A percentile compares a stretch with the other conserved stretches of the same genome.
Evolutionary conservation across 2,329 filamentous ascomycete genomes (phyloP).

Genomic region (Fusarium heterosporum): DNA sequence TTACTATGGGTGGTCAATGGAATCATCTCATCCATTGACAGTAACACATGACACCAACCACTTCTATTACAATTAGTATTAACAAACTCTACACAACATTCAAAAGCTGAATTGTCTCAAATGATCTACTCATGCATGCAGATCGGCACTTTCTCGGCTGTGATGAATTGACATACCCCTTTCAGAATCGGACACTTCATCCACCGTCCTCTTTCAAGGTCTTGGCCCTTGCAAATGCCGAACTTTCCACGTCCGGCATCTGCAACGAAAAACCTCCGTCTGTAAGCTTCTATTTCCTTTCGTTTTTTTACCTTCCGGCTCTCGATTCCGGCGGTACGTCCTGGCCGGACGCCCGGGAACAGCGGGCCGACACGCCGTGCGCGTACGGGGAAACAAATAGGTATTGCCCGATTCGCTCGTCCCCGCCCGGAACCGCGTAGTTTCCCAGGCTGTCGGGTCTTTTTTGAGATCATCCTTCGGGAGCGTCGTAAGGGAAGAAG

Average conservation of each 20-base stretch:
- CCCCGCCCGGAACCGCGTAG: background rate
- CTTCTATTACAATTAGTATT: background rate
- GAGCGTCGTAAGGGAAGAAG: background rate
- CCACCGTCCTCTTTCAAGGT: conserved; percentile 10
- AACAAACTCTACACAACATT: background rate
- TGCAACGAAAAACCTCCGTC: conserved; percentile 20
- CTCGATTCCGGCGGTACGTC: conserved; percentile 34
- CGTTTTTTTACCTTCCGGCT: conserved; percentile 25
- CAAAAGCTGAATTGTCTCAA: background rate
- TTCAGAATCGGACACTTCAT: conserved; percentile 6
- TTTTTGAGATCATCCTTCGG: background rate
- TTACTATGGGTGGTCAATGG: background rate
- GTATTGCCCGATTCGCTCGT: conserved; percentile 2
- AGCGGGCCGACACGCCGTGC: conserved; percentile 40
- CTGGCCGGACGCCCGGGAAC: conserved; percentile 32
- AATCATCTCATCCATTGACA: background rate
- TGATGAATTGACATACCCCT: background rate
- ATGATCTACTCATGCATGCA: conserved; percentile 19
- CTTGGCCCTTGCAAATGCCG: conserved; percentile 16
- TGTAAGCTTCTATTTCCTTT: background rate
- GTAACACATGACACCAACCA: background rate
- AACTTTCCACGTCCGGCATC: conserved; percentile 23
- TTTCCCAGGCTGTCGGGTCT: conserved; percentile 31
- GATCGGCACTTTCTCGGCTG: conserved; percentile 10
- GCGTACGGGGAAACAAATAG: background rate